A percentile compares a stretch with the other conserved stretches of the same genome.
Evolutionary conservation across 345 rosid genomes (phyloP).

Genomic region (Salix dunnii): DNA sequence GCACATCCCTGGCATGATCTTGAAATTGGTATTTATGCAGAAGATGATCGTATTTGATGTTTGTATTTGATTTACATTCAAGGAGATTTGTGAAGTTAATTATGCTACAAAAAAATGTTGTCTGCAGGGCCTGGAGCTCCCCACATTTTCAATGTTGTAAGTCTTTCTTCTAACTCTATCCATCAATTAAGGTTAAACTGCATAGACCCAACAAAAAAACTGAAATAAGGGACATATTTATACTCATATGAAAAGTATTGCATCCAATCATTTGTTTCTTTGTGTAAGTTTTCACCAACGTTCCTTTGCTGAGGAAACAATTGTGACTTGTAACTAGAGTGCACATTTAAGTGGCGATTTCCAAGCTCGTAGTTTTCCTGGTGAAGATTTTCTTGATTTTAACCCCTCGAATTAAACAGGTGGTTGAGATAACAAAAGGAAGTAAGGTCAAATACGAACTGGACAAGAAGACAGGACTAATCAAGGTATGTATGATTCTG

Average conservation of each 20-base stretch:
- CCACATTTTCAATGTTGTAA: slow-evolving; percentile 39
- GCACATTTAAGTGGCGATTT: background rate
- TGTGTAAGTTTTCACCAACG: background rate
- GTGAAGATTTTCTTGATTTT: background rate
- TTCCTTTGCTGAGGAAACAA: background rate
- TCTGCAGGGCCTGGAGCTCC: slow-evolving; percentile 91
- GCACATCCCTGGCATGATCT: slow-evolving; percentile 99
- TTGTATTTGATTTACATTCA: background rate
- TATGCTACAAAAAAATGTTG: slow-evolving; percentile 10
- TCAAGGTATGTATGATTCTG: slow-evolving; percentile 47
- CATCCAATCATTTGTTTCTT: background rate
- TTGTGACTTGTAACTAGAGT: background rate
- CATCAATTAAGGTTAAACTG: background rate
- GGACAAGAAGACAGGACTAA: slow-evolving; percentile 92
- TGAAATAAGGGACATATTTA: background rate
- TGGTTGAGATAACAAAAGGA: slow-evolving; percentile 94
- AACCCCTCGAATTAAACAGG: slow-evolving; percentile 36
- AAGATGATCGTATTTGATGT: background rate
- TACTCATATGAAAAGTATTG: background rate
- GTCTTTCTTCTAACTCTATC: slow-evolving; percentile 9
- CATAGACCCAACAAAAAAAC: background rate
- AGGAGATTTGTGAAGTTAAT: slow-evolving; percentile 12
- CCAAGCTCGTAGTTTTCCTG: background rate
- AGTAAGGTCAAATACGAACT: slow-evolving; percentile 97
- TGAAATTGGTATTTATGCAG: slow-evolving; percentile 62